Percentiles rank a stretch among this genome's conserved stretches.
Conservation (phyloP, 768 basidiomycete genomes). For the Russula ochroleuca region DNA sequence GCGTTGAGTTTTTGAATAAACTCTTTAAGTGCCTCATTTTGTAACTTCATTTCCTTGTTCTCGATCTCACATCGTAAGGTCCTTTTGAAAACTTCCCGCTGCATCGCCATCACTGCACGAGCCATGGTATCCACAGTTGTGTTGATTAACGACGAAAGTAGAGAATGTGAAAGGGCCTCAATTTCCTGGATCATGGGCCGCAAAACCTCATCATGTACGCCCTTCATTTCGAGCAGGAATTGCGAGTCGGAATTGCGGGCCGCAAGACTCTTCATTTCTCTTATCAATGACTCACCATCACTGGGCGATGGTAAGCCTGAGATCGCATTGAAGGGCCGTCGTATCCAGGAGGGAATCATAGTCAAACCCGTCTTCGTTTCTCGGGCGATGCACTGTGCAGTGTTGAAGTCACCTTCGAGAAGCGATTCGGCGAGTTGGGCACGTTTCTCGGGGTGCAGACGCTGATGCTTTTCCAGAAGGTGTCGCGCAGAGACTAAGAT, state of each 20-base stretch:
- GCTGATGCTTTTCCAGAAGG: background rate
- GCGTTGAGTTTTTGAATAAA: slow-evolving; percentile 18
- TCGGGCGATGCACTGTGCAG: background rate
- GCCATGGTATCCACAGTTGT: background rate
- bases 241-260: slow-evolving; percentile 1
- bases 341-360: no score
- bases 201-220: background rate
- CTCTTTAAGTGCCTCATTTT: background rate
- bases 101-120: slow-evolving; percentile 8
- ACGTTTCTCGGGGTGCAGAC: background rate
- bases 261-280: slow-evolving; percentile 10
- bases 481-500: background rate
- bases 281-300: background rate
- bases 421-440: background rate
- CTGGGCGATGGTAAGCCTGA: background rate
- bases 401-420: background rate
- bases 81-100: slow-evolving; percentile 3
- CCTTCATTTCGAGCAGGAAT: slow-evolving; percentile 17
- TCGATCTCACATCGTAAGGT: slow-evolving; percentile 8
- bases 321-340: background rate
- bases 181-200: slow-evolving; percentile 2
- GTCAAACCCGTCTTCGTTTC: background rate
- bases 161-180: background rate
- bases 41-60: background rate
- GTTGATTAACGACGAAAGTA: slow-evolving; percentile 16